Evolutionary conservation across 371 early-diverging fungal genomes (phyloP), one percentile per base, ranked within the genome.

Genomic region (Mortierella sp.): DNA sequence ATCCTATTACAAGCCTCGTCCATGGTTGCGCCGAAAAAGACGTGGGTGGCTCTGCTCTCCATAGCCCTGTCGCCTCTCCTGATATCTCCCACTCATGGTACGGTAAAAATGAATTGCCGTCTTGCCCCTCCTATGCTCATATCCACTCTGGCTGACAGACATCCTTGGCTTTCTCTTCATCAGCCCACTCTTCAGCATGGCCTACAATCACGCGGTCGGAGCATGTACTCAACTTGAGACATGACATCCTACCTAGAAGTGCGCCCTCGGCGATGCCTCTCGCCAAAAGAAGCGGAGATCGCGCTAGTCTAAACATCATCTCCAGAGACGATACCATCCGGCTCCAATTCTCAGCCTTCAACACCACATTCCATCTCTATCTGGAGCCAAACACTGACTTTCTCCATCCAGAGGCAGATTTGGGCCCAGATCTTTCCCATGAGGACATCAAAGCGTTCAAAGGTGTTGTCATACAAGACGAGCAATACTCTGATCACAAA

Each of bases 331-430:
- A 90, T 60, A 84, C 87, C 14, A 64, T 92, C 60, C 87, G 90
- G 31, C 47, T 93, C 9, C 64, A 82, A 18, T 79, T 94, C 52
- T 54, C 65, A 13, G 94, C 93, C 12, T 92, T 82, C 81, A 93
- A 94, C 78, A 82, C 81, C 19, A 92, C 91, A 0, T 91, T 90
- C 63, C 69, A 80, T 42, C 72, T 95, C 51, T 72, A 91, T 52
- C 83, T 95, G 7, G 85, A 84, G 64, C 94, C 92, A 24, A 93
- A 94, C 81, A 21, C 59, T 18, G 90, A 91, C 28, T 65, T 95
- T 41, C 76, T 95, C 49, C 94, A 94, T 73, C 86, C 90, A 2
- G 78, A 87, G 1, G 92, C 93, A 3, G 65, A 63, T 50, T 72
- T 82, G 56, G 68, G 79, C 30, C 65, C 72, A 38, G 84, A 67